phyloP scores from a whole-genome alignment of 2,329 filamentous ascomycete species.

The Aspergillus glaucus region DNA sequence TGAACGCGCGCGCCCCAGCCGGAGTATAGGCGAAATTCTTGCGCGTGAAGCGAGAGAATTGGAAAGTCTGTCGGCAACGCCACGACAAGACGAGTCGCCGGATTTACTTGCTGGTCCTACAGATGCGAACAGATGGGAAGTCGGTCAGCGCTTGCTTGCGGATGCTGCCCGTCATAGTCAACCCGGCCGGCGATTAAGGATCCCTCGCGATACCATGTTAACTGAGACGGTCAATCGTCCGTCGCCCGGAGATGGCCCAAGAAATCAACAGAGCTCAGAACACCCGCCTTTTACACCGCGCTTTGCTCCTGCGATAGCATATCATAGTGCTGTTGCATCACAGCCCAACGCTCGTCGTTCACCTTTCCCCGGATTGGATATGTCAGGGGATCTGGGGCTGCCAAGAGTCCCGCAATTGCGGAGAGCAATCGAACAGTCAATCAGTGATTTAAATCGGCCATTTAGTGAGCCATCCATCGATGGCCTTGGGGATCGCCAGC shows the following conservation, averaged over 20 bases:
- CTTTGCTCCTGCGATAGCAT: slow-evolving; percentile 39
- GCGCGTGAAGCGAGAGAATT: slow-evolving; percentile 21
- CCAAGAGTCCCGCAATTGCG: slow-evolving; percentile 22
- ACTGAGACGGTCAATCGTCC: slow-evolving; percentile 20
- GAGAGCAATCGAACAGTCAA: slow-evolving; percentile 30
- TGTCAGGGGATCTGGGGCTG: slow-evolving; percentile 13
- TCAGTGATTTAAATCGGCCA: slow-evolving; percentile 16
- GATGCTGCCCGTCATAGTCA: slow-evolving; percentile 30
- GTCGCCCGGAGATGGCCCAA: slow-evolving; percentile 13
- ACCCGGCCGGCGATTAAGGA: slow-evolving; percentile 28
- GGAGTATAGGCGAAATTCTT: slow-evolving; percentile 22
- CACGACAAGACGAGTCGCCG: slow-evolving; percentile 24
- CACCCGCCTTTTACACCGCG: slow-evolving; percentile 33
- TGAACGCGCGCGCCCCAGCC: slow-evolving; percentile 1
- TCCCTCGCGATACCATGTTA: slow-evolving; percentile 30
- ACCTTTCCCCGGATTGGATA: slow-evolving; percentile 19
- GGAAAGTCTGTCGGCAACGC: slow-evolving; percentile 3
- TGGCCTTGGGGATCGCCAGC: slow-evolving; percentile 76
- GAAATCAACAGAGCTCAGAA: slow-evolving; percentile 10
- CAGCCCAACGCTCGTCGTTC: slow-evolving; percentile 18
- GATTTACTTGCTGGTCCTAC: slow-evolving; percentile 16
- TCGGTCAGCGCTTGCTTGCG: slow-evolving; percentile 27
- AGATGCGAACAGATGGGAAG: slow-evolving; percentile 26
- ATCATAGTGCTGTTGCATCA: slow-evolving; percentile 19
- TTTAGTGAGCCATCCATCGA: slow-evolving; percentile 43